A percentile compares a stretch with the other conserved stretches of the same genome.
Evolutionary conservation across 2,329 filamentous ascomycete species (phyloP).

Genomic region (Microcera coccophila): DNA sequence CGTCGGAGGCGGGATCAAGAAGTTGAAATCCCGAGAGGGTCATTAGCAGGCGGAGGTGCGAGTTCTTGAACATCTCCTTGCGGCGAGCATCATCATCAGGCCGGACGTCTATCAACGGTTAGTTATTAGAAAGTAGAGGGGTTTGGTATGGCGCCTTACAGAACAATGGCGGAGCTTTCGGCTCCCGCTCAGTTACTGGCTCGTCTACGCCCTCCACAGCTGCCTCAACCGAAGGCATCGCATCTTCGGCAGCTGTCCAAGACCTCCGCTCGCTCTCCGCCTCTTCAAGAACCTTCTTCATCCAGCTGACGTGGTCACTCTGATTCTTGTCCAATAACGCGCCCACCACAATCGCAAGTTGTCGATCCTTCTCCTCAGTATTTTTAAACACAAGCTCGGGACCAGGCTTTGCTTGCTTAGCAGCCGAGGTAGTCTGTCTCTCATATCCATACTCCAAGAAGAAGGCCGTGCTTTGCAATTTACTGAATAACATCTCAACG

Average conservation of each 20-base stretch:
- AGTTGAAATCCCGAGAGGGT: conserved; percentile 68
- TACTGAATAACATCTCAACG: conserved; percentile 92
- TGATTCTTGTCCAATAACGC: conserved; percentile 77
- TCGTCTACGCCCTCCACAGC: conserved; percentile 32
- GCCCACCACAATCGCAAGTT: conserved; percentile 76
- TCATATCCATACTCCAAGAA: conserved; percentile 91
- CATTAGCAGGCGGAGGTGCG: conserved; percentile 81
- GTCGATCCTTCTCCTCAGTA: conserved; percentile 62
- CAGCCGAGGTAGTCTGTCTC: conserved; percentile 66
- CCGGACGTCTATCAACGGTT: conserved; percentile 48
- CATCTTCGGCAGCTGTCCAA: conserved; percentile 71
- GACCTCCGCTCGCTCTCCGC: conserved; percentile 70
- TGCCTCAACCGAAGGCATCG: conserved; percentile 43
- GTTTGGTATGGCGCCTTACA: conserved; percentile 25
- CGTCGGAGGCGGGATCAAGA: conserved; percentile 51
- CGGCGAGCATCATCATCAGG: conserved; percentile 64
- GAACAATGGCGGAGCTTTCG: conserved; percentile 32
- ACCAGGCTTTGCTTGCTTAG: conserved; percentile 61
- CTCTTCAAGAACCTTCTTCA: conserved; percentile 65
- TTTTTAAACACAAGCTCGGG: conserved; percentile 81
- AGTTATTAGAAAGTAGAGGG: conserved; percentile 16
- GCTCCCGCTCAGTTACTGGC: conserved; percentile 21
- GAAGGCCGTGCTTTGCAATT: conserved; percentile 75
- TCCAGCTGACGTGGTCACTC: conserved; percentile 72
- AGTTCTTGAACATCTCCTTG: conserved; percentile 81